These are phyloP conservation scores for Aspergillus heteromorphus DNA, from an alignment of 495 filamentous ascomycete species.

Conservation along the genomic window DNA sequence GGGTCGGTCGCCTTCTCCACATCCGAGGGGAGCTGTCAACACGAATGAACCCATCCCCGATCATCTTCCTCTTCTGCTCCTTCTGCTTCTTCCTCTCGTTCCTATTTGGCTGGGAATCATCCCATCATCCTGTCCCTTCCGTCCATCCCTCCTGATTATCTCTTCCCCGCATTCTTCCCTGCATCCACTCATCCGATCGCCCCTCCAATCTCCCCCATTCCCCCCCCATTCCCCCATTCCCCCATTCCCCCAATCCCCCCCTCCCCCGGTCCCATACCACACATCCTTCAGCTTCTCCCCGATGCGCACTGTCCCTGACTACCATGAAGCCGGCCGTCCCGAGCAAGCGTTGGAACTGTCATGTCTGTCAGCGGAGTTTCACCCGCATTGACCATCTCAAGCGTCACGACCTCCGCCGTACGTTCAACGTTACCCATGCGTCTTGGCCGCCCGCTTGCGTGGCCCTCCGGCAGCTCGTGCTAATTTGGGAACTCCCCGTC, in stretches of 20 bases:
- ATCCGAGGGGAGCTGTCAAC: too few species aligned
- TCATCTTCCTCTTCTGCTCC: too few species aligned
- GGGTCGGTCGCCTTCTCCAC: too few species aligned
- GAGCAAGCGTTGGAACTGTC: conserved; percentile 44
- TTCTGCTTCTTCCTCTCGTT: too few species aligned
- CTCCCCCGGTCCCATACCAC: conserved; percentile 6
- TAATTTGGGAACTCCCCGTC: conserved; percentile 12
- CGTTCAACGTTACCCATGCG: conserved; percentile 16
- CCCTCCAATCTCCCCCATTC: not conserved
- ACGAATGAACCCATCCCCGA: too few species aligned
- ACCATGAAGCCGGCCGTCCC: conserved; percentile 31
- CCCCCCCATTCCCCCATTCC: not conserved
- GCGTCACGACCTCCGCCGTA: conserved; percentile 44
- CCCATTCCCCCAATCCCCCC: conserved; percentile 10
- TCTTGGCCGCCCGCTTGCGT: not conserved
- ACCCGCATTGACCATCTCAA: conserved; percentile 47
- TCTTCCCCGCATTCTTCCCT: not conserved
- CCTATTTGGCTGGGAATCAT: too few species aligned
- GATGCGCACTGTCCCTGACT: conserved; percentile 22
- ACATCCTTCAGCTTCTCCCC: conserved; percentile 34
- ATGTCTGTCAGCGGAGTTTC: conserved; percentile 43
- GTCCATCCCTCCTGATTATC: not conserved
- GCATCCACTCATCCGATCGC: not conserved
- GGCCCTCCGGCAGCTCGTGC: conserved; percentile 5
- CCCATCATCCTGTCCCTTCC: not conserved